Base-by-base conservation (phyloP, 2,329 filamentous ascomycete genomes). In the Rachicladosporium sp. region DNA sequence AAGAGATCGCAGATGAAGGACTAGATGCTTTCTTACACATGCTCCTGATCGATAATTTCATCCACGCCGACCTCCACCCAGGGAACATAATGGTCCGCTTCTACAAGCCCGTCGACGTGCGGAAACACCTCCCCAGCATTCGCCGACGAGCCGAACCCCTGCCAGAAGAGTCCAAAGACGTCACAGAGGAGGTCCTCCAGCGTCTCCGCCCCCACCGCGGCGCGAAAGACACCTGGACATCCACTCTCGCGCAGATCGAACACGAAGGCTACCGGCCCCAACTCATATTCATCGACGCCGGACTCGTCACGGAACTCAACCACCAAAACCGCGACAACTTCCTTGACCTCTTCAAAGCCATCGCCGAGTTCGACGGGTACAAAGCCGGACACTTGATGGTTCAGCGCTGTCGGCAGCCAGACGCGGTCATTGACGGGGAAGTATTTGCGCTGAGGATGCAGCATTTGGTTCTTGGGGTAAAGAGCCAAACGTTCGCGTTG, bases 1-100 rank as follows among this genome's bases (percentile, higher is more conserved):
- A 85, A 52, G 89, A 95, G 48, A 93, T 98, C 46, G 88, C 91
- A 3, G 80, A 93, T 42, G 89, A 96, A 64, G 91, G 91, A 0
- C 74, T 98, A 0, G 88, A 98, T 58, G 88, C 89, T 3, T 98
- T 98, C 61, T 65, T 98, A 36, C 85, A 88, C 53, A 98, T 98
- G 91, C 68, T 98, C 10, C 71, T 98, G 9, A 80, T 98, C 31
- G 91, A 98, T 61, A 98, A 98, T 59, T 98, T 98, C 59, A 80
- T 95, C 19, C 91, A 98, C 56, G 89, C 91, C 4, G 91, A 98
- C 57, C 67, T 98, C 23, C 91, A 98, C 57, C 91, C 91, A 0
- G 91, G 91, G 19, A 98, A 98, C 59, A 96, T 98, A 63, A 96
- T 98, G 88, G 89, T 98, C 35, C 86, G 93, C 46, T 98, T 98